phyloP scores from a whole-genome alignment of 768 basidiomycete genomes.

The Epithele typhae region DNA sequence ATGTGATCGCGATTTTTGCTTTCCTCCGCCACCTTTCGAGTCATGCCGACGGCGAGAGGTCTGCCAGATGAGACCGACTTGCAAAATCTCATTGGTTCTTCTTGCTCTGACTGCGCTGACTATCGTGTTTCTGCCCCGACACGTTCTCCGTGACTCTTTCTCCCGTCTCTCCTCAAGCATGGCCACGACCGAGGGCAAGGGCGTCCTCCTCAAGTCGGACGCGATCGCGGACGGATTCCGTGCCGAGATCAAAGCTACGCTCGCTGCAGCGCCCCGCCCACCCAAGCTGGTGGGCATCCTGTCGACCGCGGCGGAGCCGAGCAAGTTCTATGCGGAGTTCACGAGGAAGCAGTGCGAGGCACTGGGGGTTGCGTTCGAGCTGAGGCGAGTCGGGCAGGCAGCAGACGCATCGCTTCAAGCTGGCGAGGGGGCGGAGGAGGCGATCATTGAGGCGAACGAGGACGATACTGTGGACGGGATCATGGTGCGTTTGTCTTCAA shows the following conservation, averaged over 20 bases:
- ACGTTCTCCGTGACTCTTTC: no score
- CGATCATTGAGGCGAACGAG: slow-evolving; percentile 92
- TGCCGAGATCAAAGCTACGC: slow-evolving; percentile 55
- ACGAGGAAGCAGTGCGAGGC: slow-evolving; percentile 87
- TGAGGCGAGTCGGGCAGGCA: slow-evolving; percentile 68
- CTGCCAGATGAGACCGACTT: no score
- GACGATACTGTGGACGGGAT: slow-evolving; percentile 85
- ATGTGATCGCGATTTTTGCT: neutral
- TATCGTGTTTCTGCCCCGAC: no score
- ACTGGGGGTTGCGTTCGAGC: slow-evolving; percentile 82
- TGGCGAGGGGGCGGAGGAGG: slow-evolving; percentile 92
- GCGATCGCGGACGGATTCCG: slow-evolving; percentile 67
- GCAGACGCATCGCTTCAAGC: slow-evolving; percentile 52
- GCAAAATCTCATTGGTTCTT: no score
- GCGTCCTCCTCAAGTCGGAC: slow-evolving; percentile 76
- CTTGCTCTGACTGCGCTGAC: no score
- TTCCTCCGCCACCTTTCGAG: no score
- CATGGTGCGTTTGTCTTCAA: slow-evolving; percentile 61
- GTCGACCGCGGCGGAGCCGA: slow-evolving; percentile 76
- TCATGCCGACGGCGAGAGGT: neutral
- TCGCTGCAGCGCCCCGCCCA: slow-evolving; percentile 32
- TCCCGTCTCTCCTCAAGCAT: neutral
- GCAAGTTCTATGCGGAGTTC: slow-evolving; percentile 83
- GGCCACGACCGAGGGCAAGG: slow-evolving; percentile 42
- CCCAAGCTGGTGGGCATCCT: slow-evolving; percentile 91